Conservation (phyloP, 495 filamentous ascomycete species). For the Hypoxylon perforatum region DNA sequence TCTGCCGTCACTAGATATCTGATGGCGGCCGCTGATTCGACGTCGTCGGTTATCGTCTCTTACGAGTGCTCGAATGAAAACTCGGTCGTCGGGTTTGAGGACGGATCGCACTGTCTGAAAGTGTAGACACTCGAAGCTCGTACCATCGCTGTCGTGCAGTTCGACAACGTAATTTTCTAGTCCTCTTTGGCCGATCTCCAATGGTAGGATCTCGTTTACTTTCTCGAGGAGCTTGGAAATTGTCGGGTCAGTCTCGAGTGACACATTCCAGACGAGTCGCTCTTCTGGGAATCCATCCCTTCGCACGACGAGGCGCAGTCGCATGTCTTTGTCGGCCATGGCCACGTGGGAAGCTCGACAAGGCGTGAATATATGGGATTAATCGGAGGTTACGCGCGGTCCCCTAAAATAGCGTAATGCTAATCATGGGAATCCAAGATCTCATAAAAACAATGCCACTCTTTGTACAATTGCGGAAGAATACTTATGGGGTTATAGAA, state of each 20-base stretch:
- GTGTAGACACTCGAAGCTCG: constrained; percentile 89
- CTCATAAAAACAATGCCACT: not conserved
- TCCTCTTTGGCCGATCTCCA: constrained; percentile 87
- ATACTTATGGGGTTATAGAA: not conserved
- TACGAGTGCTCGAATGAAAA: constrained; percentile 84
- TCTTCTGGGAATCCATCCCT: constrained; percentile 83
- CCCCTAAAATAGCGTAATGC: not conserved
- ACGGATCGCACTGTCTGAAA: constrained; percentile 77
- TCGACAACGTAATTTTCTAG: constrained; percentile 94
- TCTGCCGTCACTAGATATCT: constrained; percentile 82
- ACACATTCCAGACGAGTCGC: constrained; percentile 77
- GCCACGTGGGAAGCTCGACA: constrained; percentile 2
- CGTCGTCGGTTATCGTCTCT: constrained; percentile 78
- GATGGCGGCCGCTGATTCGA: constrained; percentile 80
- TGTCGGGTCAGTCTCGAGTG: constrained; percentile 68
- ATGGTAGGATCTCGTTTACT: constrained; percentile 82
- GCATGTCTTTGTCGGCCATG: constrained; percentile 64
- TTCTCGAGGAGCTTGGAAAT: constrained; percentile 85
- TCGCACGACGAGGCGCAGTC: constrained; percentile 83
- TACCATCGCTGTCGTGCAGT: constrained; percentile 62
- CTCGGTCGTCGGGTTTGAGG: constrained; percentile 84
- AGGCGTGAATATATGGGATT: not conserved
- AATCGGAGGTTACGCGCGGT: not conserved
- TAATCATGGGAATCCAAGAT: not conserved
- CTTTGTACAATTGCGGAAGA: not conserved